Evolutionary conservation across 257 asterid species (phyloP), one percentile per base, ranked within the genome.

Genomic region (Solanum megistacrolobum): DNA sequence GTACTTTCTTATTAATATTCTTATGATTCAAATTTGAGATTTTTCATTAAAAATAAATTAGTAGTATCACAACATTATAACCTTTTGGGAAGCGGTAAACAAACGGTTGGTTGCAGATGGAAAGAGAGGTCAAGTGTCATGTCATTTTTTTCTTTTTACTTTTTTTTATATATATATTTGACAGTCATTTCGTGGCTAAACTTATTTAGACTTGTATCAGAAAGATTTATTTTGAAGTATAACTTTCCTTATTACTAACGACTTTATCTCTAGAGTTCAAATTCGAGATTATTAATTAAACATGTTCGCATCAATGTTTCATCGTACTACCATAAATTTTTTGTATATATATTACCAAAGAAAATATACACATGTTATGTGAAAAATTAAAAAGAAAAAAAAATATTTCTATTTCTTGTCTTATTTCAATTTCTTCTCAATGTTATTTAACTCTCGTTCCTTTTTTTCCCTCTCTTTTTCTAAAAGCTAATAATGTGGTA

Each of bases 1-100:
- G 0, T 9, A 9, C 0, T 21, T 21, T 20, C 5, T 60, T 60
- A 2, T n/a, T 9, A 60, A 9, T 60, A 23, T 23, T 60, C 5
- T 60, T 60, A 60, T 60, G 1, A 9, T 9, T 60, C 0, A 9
- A 60, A 21, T 21, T 21, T 58, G 12, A 7, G 0, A 58, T 58
- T 60, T 23, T 0, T 23, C 1, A 60, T 23, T 23, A 60, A 23
- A 60, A 60, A 60, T 23, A 60, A 23, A 60, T 8, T 23, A 60
- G 3, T 60, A 23, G 12, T 9, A 60, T 60, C 69, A 60, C 13
- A 21, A 0, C 5, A 8, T 21, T 8, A 21, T 60, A 60, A 20
- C n/a, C n/a, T 55, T 55, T 55, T 55, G 4, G n/a, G 2, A 55
- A 18, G 65, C 3, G 65, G 0, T 18, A 18, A 52, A 18, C n/a